Percentiles rank a stretch among this genome's conserved stretches.
These are phyloP conservation scores for Litsea cubeba DNA, from an alignment of 164 flowering plant genomes.

Conservation along the genomic window DNA sequence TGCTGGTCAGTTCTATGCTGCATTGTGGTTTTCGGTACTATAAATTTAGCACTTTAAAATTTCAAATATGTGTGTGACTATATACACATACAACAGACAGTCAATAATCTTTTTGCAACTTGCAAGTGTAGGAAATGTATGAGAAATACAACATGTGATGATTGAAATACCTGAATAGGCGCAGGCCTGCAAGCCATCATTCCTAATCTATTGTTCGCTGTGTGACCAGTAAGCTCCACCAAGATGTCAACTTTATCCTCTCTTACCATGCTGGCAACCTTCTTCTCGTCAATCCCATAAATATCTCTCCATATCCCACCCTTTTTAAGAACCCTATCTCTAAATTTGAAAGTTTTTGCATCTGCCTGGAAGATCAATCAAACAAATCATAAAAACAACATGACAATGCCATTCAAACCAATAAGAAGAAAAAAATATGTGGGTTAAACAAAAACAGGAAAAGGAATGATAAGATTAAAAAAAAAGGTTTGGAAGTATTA, in stretches of 20 bases:
- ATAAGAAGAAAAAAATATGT: too few relatives aligned
- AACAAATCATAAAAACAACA: neutral
- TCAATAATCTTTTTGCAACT: too few relatives aligned
- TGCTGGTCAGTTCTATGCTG: too few relatives aligned
- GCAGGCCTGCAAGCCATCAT: conserved; percentile 96
- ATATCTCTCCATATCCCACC: conserved; percentile 97
- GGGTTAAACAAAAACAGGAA: neutral
- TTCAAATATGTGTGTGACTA: too few relatives aligned
- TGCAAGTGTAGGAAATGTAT: neutral
- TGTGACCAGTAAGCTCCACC: conserved; percentile 98
- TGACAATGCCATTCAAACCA: neutral
- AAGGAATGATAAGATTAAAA: neutral
- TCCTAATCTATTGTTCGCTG: conserved; percentile 96
- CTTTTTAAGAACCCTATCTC: conserved; percentile 69
- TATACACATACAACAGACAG: too few relatives aligned
- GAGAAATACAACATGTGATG: conserved; percentile 1
- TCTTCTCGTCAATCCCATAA: conserved; percentile 95
- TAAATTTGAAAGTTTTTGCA: conserved; percentile 84
- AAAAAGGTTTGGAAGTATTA: neutral
- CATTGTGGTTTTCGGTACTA: too few relatives aligned
- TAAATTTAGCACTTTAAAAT: too few relatives aligned
- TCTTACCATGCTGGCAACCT: conserved; percentile 89
- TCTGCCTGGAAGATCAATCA: conserved; percentile 64
- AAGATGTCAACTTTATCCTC: conserved; percentile 93
- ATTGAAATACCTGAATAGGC: conserved; percentile 74